Evolutionary conservation across 176 grass and related monocot genomes (phyloP).

Genomic region (Ensete ventricosum): DNA sequence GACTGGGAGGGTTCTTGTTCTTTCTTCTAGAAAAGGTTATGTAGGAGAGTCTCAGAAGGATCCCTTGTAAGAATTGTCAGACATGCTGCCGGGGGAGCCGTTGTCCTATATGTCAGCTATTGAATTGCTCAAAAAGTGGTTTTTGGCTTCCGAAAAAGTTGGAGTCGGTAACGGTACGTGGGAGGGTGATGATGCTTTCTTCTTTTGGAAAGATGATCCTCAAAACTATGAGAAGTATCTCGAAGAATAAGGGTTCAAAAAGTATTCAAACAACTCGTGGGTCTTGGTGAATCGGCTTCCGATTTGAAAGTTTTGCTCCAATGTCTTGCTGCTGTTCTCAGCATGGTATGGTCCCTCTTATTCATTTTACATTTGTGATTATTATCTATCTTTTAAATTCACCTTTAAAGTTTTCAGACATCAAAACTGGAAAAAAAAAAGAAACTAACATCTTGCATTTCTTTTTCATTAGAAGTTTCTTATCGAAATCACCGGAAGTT

Average conservation of each 20-base stretch:
- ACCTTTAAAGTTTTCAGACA: not conserved
- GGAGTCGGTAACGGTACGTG: conserved; percentile 33
- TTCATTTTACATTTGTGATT: too few relatives aligned
- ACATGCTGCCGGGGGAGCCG: conserved; percentile 51
- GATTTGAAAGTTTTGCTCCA: conserved; percentile 57
- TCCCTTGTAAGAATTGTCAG: conserved; percentile 48
- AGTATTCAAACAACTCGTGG: conserved; percentile 38
- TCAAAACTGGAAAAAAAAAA: too few relatives aligned
- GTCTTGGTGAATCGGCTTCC: conserved; percentile 47
- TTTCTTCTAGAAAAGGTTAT: conserved; percentile 85
- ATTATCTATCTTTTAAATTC: not conserved
- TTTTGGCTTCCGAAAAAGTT: conserved; percentile 27
- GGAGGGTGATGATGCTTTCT: conserved; percentile 78
- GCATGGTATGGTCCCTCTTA: conserved; percentile 41
- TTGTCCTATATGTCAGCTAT: conserved; percentile 44
- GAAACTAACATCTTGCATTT: too few relatives aligned
- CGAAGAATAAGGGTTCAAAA: conserved; percentile 64
- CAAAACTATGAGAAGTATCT: conserved; percentile 59
- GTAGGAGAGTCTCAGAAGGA: conserved; percentile 62
- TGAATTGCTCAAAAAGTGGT: conserved; percentile 69
- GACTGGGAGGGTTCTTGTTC: conserved; percentile 64
- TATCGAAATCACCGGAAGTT: too few relatives aligned
- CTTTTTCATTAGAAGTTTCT: too few relatives aligned
- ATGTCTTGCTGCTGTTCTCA: conserved; percentile 49
- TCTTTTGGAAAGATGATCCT: conserved; percentile 64